phyloP scores from a whole-genome alignment of 1,284 basidiomycete species.

The Malassezia obtusa region DNA sequence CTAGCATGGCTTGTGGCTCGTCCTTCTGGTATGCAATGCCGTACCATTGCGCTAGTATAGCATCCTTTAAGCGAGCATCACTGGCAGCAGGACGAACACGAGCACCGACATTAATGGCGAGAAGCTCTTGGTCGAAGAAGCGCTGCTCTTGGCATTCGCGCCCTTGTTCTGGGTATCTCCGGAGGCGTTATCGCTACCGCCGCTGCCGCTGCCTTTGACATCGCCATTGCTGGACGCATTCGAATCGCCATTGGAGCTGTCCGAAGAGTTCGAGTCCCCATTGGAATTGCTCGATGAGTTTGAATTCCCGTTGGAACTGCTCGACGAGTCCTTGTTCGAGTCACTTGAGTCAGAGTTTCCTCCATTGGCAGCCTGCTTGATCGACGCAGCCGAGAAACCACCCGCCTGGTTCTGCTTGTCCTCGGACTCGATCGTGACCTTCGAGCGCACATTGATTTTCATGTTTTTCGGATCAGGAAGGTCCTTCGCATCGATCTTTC shows the following conservation, averaged over 20 bases:
- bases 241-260: too few relatives aligned
- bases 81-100: not conserved
- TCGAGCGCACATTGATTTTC: constrained; percentile 16
- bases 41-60: too few relatives aligned
- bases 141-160: not conserved
- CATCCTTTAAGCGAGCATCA: not conserved
- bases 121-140: not conserved
- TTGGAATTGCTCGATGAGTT: too few relatives aligned
- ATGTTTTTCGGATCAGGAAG: constrained; percentile 23
- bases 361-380: not conserved
- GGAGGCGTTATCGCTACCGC: not conserved
- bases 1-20: too few relatives aligned
- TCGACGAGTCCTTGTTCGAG: not conserved
- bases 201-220: too few relatives aligned
- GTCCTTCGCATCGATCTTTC: constrained; percentile 32
- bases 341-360: not conserved
- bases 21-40: too few relatives aligned
- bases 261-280: too few relatives aligned
- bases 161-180: not conserved
- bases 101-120: not conserved
- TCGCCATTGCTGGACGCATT: too few relatives aligned
- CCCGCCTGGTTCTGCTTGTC: not conserved
- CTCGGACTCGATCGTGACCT: constrained; percentile 1
- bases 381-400: not conserved
- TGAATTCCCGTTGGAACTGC: too few relatives aligned